phyloP scores from a whole-genome alignment of 495 filamentous ascomycete species.

The Jackrogersella multiformis region DNA sequence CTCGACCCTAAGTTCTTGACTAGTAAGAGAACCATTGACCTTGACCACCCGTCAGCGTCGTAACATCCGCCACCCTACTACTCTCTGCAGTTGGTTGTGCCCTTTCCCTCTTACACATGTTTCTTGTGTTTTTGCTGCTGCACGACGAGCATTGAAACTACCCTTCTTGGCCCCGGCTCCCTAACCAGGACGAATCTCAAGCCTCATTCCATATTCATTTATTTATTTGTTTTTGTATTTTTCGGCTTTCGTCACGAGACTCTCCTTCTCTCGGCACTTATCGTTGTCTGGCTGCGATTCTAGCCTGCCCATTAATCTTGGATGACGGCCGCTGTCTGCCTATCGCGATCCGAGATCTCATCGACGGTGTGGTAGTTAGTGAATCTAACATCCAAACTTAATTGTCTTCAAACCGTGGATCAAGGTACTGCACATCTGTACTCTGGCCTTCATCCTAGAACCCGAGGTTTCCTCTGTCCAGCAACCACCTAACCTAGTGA shows the following conservation, averaged over 20 bases:
- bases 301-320: neutral
- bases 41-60: conserved; percentile 3
- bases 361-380: neutral
- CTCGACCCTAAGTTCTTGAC: neutral
- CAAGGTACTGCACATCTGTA: neutral
- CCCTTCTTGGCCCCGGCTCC: neutral
- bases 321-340: neutral
- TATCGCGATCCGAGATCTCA: neutral
- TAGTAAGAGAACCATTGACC: neutral
- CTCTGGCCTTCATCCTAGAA: neutral
- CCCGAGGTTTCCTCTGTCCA: neutral
- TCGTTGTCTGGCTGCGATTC: neutral
- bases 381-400: neutral
- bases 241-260: neutral
- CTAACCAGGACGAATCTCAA: neutral
- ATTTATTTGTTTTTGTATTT: neutral
- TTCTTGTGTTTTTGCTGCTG: neutral
- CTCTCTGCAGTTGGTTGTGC: neutral
- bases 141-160: neutral
- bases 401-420: neutral
- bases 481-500: neutral
- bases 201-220: conserved; percentile 6
- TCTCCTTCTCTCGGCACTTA: neutral
- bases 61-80: neutral
- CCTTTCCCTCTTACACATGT: neutral